Percentiles rank a stretch among this genome's conserved stretches.
Conservation (phyloP, 768 basidiomycete species). For the Scleroderma bovista region DNA sequence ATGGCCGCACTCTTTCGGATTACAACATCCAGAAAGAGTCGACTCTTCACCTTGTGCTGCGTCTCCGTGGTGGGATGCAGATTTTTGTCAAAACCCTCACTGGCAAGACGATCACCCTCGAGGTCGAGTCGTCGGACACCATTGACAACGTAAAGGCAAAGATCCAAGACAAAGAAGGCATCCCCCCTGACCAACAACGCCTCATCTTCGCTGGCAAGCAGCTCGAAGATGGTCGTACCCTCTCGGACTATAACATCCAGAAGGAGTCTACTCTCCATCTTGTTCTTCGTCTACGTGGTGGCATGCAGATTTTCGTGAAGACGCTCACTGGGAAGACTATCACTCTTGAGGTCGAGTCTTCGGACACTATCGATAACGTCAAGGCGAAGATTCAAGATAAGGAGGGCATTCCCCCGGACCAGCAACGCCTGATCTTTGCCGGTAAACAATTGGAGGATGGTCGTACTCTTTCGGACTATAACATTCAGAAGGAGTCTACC, state of each 20-base stretch:
- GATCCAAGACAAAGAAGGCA: not conserved
- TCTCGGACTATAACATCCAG: constrained; percentile 26
- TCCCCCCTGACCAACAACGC: not conserved
- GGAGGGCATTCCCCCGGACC: not conserved
- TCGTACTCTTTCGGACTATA: not conserved
- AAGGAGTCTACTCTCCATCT: constrained; percentile 87
- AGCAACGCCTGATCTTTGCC: not conserved
- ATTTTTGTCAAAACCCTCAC: not conserved
- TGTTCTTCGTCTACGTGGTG: constrained; percentile 63
- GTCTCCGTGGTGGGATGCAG: no score
- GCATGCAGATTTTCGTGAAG: constrained; percentile 69
- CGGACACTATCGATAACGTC: not conserved
- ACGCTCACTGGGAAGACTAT: constrained; percentile 42
- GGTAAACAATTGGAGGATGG: not conserved
- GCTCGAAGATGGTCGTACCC: constrained; percentile 2
- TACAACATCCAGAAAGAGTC: no score
- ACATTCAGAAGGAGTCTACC: constrained; percentile 60
- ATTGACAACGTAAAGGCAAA: not conserved
- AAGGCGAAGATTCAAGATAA: not conserved
- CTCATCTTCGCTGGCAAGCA: not conserved
- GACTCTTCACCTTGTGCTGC: no score
- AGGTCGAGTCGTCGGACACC: not conserved
- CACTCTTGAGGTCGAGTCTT: not conserved
- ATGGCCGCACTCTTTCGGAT: no score
- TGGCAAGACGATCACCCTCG: not conserved